Evolutionary conservation across 2,329 filamentous ascomycete genomes (phyloP).

Genomic region (Ilyonectria robusta): DNA sequence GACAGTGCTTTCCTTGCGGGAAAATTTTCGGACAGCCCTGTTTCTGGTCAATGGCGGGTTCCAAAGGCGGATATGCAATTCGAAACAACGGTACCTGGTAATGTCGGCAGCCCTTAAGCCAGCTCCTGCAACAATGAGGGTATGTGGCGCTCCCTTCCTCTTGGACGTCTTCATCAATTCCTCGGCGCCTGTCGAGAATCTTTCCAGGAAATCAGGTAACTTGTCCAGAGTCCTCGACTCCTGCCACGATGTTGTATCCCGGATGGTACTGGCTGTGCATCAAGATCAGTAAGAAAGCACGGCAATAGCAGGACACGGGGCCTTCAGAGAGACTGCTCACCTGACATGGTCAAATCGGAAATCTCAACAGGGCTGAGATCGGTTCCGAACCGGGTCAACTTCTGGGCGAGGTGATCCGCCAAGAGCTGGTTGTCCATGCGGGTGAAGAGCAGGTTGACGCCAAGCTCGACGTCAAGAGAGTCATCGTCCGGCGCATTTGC

Average conservation of each 20-base stretch:
- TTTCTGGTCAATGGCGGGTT: slow-evolving; percentile 43
- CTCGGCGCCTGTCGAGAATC: slow-evolving; percentile 69
- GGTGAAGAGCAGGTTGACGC: slow-evolving; percentile 84
- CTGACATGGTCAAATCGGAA: slow-evolving; percentile 84
- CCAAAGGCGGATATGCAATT: not conserved
- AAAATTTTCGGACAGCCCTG: slow-evolving; percentile 82
- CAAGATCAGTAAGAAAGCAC: not conserved
- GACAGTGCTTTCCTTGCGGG: slow-evolving; percentile 82
- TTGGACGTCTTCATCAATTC: slow-evolving; percentile 76
- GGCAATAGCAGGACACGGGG: not conserved
- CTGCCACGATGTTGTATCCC: slow-evolving; percentile 83
- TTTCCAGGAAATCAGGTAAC: slow-evolving; percentile 84
- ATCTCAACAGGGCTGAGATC: slow-evolving; percentile 88
- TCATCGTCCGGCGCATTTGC: slow-evolving; percentile 69
- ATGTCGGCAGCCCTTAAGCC: slow-evolving; percentile 90
- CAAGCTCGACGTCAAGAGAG: slow-evolving; percentile 76
- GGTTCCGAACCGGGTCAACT: slow-evolving; percentile 82
- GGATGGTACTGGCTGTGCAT: slow-evolving; percentile 76
- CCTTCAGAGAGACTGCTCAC: slow-evolving; percentile 61
- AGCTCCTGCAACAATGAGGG: slow-evolving; percentile 87
- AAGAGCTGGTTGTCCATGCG: slow-evolving; percentile 87
- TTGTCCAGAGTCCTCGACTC: slow-evolving; percentile 78
- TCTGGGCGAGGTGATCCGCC: slow-evolving; percentile 87
- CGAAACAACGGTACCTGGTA: slow-evolving; percentile 69
- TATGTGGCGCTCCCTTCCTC: slow-evolving; percentile 83